Conservation (phyloP, 805 yeast species). For the Myxozyma neglecta region DNA sequence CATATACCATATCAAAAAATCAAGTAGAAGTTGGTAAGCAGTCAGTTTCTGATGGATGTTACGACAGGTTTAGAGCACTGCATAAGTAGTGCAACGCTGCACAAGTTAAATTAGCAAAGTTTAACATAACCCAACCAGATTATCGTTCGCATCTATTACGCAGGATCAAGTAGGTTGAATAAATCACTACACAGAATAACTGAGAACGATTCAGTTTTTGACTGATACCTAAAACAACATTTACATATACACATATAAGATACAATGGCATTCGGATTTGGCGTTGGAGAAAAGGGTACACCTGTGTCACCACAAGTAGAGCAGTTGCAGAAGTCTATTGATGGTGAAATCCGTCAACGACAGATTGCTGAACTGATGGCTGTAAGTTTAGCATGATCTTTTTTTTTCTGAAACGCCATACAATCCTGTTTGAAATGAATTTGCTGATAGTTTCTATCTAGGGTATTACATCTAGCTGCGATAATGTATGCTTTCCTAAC, state of each 20-base stretch:
- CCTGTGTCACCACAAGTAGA: slow-evolving; percentile 37
- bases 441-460: slow-evolving; percentile 14
- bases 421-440: background rate
- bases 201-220: too few relatives aligned
- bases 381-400: slow-evolving; percentile 34
- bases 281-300: background rate
- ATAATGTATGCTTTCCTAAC: slow-evolving; percentile 66
- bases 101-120: too few relatives aligned
- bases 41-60: too few relatives aligned
- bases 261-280: slow-evolving; percentile 20
- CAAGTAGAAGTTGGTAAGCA: too few relatives aligned
- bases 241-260: background rate
- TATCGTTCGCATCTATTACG: too few relatives aligned
- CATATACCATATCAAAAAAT: too few relatives aligned
- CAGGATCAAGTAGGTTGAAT: too few relatives aligned
- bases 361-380: slow-evolving; percentile 86
- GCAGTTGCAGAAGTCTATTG: slow-evolving; percentile 66
- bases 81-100: too few relatives aligned
- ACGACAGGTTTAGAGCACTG: too few relatives aligned
- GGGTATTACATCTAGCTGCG: slow-evolving; percentile 83
- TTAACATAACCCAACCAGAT: too few relatives aligned
- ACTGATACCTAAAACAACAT: too few relatives aligned
- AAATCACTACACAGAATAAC: too few relatives aligned
- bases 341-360: slow-evolving; percentile 84
- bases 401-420: background rate